Base-by-base conservation (phyloP, 208 protist genomes). In the Trypanosoma avium region DNA sequence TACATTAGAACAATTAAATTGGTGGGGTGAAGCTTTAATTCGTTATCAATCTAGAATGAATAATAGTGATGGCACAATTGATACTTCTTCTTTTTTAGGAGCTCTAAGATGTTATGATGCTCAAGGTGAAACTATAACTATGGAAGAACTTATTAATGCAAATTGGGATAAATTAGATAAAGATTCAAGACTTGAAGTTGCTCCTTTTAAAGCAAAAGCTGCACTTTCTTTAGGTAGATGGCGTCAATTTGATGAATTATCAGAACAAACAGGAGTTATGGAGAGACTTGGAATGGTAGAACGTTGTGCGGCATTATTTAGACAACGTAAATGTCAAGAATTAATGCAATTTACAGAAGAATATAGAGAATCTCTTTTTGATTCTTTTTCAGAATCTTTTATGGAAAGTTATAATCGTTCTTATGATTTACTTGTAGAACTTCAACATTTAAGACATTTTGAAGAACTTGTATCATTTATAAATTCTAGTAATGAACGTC, bases 381-480 rank as follows among this genome's bases (percentile, higher is more conserved):
- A 92, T 59, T 60, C 77, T 0, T 94, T 97, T 60, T 81, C 77
- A 8, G 84, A 93, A 57, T 86, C 78, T 21, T 82, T 97, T 45
- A 90, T 88, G 54, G 88, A 95, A 68, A 92, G 81, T 62, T 97
- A 97, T 67, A 84, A 75, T 47, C 75, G 88, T 17, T 68, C 82
- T 10, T 99, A 99, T 81, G 82, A 97, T 15, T 77, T 83, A 15
- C 79, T 99, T 5, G 95, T 99, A n/a, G 57, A 86, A 17, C 75
- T 99, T 61, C 98, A 99, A 82, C 97, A 99, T 75, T 74, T 99
- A 17, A 77, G 90, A 6, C 98, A 99, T 82, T 93, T 99, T 67
- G 98, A 99, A 77, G 98, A 99, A 79, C 86, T 99, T 32, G 88
- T 99, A 15, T 82, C 85, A 24, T 99, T 97, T 84, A 95, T 96